phyloP scores from a whole-genome alignment of 192 early-diverging fungal genomes.

The Podila horticola region DNA sequence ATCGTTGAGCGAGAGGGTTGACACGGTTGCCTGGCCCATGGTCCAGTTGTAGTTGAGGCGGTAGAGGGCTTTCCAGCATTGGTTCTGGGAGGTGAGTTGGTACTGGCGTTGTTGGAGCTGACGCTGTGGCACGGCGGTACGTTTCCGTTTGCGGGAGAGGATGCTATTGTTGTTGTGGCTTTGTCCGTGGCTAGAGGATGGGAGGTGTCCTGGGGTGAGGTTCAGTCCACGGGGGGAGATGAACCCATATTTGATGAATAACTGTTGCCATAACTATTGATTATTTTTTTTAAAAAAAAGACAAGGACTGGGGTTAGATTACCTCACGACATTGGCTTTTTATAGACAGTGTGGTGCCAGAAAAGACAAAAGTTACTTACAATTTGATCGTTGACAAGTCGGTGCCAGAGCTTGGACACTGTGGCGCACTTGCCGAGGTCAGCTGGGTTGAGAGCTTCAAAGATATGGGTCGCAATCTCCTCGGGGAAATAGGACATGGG shows the following conservation, averaged over 20 bases:
- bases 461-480: slow-evolving; percentile 39
- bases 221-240: slow-evolving; percentile 27
- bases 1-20: slow-evolving; percentile 14
- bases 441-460: slow-evolving; percentile 22
- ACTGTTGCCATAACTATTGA: slow-evolving; percentile 29
- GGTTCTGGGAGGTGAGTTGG: neutral
- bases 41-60: slow-evolving; percentile 45
- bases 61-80: slow-evolving; percentile 47
- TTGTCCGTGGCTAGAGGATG: neutral
- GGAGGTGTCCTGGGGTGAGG: neutral
- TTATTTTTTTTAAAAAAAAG: neutral
- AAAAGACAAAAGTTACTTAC: slow-evolving; percentile 2
- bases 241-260: slow-evolving; percentile 37
- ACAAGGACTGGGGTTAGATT: neutral
- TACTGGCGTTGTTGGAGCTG: neutral
- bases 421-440: slow-evolving; percentile 37
- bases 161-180: neutral
- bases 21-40: slow-evolving; percentile 32
- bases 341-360: neutral
- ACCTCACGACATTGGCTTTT: neutral
- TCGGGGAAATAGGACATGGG: slow-evolving; percentile 44
- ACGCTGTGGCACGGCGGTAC: neutral
- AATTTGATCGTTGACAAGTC: slow-evolving; percentile 52
- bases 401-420: slow-evolving; percentile 39
- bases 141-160: slow-evolving; percentile 1